These are phyloP conservation scores for Rutstroemia sp. DNA, from an alignment of 2,329 filamentous ascomycete species.

Conservation along the genomic window DNA sequence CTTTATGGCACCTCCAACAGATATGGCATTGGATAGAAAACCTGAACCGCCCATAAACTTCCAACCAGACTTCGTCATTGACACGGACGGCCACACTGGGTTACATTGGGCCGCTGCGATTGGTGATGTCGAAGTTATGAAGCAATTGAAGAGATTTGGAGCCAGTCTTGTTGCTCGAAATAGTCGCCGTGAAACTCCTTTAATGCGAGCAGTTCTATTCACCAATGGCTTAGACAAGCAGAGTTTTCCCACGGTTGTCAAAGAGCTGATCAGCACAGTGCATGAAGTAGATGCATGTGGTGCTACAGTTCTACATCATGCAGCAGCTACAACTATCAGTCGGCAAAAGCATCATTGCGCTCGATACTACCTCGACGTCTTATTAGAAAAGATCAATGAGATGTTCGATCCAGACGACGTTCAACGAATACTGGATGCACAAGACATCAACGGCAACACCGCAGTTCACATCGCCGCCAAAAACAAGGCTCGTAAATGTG, in stretches of 20 bases:
- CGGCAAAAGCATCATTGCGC: slow-evolving; percentile 79
- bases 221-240: slow-evolving; percentile 95
- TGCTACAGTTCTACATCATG: slow-evolving; percentile 89
- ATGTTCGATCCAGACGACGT: slow-evolving; percentile 69
- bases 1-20: slow-evolving; percentile 65
- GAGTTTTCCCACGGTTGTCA: slow-evolving; percentile 78
- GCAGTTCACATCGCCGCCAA: slow-evolving; percentile 69
- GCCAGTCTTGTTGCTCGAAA: slow-evolving; percentile 68
- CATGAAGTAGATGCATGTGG: slow-evolving; percentile 72
- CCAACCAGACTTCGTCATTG: slow-evolving; percentile 85
- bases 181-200: slow-evolving; percentile 72
- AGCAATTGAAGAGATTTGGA: slow-evolving; percentile 74
- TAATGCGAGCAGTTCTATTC: slow-evolving; percentile 92
- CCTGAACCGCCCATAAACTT: slow-evolving; percentile 81
- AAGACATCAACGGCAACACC: slow-evolving; percentile 84
- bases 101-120: slow-evolving; percentile 97
- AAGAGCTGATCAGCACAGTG: slow-evolving; percentile 76
- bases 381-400: slow-evolving; percentile 80
- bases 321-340: slow-evolving; percentile 79
- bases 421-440: slow-evolving; percentile 69
- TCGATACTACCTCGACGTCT: slow-evolving; percentile 86
- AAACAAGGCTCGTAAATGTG: slow-evolving; percentile 81
- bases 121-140: slow-evolving; percentile 90
- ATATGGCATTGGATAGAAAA: slow-evolving; percentile 54
- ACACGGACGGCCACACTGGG: slow-evolving; percentile 85